Percentiles rank a stretch among this genome's conserved stretches.
These are phyloP conservation scores for Diaporthe citriasiana DNA, from an alignment of 2,329 filamentous ascomycete genomes.

Conservation along the genomic window DNA sequence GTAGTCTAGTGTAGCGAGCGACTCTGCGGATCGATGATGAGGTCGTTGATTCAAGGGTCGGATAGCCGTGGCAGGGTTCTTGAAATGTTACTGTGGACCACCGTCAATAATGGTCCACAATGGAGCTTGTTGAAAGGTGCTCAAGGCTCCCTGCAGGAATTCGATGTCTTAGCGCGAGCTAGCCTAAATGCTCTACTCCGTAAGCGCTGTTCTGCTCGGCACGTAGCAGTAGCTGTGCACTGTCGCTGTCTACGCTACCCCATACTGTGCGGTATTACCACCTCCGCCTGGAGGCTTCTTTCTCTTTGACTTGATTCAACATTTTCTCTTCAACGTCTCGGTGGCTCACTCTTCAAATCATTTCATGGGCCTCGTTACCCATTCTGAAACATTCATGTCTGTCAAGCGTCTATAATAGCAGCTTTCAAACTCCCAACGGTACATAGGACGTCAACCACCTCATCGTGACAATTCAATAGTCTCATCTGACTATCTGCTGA, in stretches of 20 bases:
- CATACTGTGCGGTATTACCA: not conserved
- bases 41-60: slow-evolving; percentile 34
- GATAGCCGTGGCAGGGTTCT: slow-evolving; percentile 4
- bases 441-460: not conserved
- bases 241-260: not conserved
- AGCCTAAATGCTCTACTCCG: not conserved
- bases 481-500: not conserved
- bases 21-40: slow-evolving; percentile 19
- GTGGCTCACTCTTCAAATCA: not conserved
- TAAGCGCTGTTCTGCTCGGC: not conserved
- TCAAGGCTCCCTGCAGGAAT: slow-evolving; percentile 9
- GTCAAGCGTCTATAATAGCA: not conserved
- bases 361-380: too few species aligned
- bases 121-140: not conserved
- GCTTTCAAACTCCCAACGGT: too few species aligned
- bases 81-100: slow-evolving; percentile 11
- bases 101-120: not conserved
- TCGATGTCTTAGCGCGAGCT: slow-evolving; percentile 2
- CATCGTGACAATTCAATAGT: not conserved
- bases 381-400: not conserved
- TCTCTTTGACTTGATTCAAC: not conserved
- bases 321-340: not conserved
- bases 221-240: not conserved
- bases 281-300: not conserved
- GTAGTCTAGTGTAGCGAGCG: not conserved